Conservation (phyloP, 1,139 yeast species). For the Candida freyschussii region DNA sequence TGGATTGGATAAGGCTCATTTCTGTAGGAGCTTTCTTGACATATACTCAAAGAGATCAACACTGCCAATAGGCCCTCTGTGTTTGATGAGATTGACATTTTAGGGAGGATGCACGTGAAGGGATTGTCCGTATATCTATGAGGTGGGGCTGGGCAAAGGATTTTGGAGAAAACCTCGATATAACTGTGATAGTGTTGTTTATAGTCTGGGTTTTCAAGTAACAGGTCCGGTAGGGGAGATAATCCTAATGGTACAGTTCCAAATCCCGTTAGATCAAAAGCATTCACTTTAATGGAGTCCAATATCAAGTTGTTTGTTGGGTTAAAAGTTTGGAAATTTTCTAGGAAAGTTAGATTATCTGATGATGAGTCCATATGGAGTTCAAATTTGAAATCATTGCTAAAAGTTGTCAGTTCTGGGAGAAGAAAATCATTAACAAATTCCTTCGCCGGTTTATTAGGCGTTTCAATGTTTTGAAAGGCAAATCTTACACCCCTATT, state of each 20-base stretch:
- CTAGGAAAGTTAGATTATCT: constrained; percentile 7
- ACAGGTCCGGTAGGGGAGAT: constrained; percentile 18
- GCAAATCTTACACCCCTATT: too few species aligned
- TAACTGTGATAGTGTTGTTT: constrained; percentile 52
- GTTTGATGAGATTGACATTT: constrained; percentile 60
- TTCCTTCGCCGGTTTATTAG: constrained; percentile 14
- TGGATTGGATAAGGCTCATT: constrained; percentile 25
- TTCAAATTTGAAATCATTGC: constrained; percentile 1
- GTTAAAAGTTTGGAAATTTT: constrained; percentile 9
- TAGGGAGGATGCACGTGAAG: constrained; percentile 59
- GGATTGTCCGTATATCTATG: constrained; percentile 59
- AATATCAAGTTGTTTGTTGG: not conserved
- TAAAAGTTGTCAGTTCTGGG: constrained; percentile 9
- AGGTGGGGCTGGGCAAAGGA: constrained; percentile 67
- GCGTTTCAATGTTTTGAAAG: constrained; percentile 15
- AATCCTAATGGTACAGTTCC: constrained; percentile 12
- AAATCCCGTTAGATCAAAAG: constrained; percentile 10
- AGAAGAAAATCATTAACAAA: constrained; percentile 14
- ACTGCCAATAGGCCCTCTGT: constrained; percentile 52
- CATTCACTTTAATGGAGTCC: not conserved
- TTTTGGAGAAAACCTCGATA: constrained; percentile 55
- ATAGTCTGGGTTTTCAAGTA: constrained; percentile 16
- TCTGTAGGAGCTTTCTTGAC: constrained; percentile 33
- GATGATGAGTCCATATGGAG: constrained; percentile 6
- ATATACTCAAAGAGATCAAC: constrained; percentile 63